Percentiles rank a stretch among this genome's conserved stretches.
Conservation (phyloP, 768 basidiomycete species). For the Trametes coccinea region DNA sequence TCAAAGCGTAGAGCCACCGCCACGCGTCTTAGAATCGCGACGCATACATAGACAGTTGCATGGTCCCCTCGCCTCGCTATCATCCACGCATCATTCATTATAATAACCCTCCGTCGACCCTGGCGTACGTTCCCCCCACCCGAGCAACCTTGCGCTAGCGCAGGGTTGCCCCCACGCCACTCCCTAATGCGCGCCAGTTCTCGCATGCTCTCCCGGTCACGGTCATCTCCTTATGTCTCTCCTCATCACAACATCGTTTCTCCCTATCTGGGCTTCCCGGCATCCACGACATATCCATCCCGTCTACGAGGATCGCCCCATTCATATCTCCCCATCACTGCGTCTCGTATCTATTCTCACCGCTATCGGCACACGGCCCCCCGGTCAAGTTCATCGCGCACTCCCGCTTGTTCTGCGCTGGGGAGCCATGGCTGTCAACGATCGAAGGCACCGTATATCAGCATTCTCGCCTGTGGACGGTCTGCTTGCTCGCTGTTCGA, state of each 20-base stretch:
- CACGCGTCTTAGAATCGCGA: conserved; percentile 24
- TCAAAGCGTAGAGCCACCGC: conserved; percentile 27
- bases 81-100: conserved; percentile 26
- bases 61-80: conserved; percentile 18
- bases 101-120: conserved; percentile 27
- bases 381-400: conserved; percentile 12
- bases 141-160: conserved; percentile 32
- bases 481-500: conserved; percentile 21
- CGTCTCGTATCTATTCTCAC: conserved; percentile 38
- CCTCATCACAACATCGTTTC: conserved; percentile 27
- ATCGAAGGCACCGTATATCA: conserved; percentile 20
- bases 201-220: conserved; percentile 31
- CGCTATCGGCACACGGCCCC: conserved; percentile 21
- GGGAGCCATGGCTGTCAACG: conserved; percentile 7
- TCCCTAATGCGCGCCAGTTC: conserved; percentile 39
- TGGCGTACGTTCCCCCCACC: conserved; percentile 27
- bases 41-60: conserved; percentile 29
- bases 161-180: conserved; percentile 40
- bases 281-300: conserved; percentile 63
- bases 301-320: conserved; percentile 48
- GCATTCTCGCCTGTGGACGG: conserved; percentile 26
- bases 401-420: conserved; percentile 4
- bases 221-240: conserved; percentile 27
- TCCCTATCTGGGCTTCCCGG: conserved; percentile 25
- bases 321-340: conserved; percentile 28